Conservation (phyloP, 2,329 filamentous ascomycete species). For the Pyricularia pennisetigena region DNA sequence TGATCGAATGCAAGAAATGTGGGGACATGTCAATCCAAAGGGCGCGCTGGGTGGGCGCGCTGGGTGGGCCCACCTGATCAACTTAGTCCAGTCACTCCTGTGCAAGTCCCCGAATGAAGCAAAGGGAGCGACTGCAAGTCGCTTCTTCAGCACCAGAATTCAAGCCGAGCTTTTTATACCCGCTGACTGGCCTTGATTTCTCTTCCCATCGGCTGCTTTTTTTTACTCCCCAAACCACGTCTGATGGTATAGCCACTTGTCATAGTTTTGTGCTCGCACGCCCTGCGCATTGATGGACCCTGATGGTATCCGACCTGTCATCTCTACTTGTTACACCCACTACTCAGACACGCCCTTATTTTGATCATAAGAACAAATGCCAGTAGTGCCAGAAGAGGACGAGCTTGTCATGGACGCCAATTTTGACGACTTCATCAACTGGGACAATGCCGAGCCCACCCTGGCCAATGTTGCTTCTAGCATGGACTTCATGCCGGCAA, state of each 20-base stretch:
- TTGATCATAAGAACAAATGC: conserved; percentile 11
- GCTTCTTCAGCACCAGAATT: neutral
- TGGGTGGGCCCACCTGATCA: neutral
- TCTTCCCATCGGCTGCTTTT: neutral
- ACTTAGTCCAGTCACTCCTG: neutral
- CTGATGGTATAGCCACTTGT: neutral
- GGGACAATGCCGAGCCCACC: conserved; percentile 40
- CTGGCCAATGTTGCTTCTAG: conserved; percentile 16
- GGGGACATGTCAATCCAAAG: conserved; percentile 5
- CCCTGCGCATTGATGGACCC: neutral
- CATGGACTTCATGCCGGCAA: conserved; percentile 3
- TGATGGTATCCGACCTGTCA: neutral
- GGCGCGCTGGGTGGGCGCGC: conserved; percentile 2
- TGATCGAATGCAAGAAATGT: neutral
- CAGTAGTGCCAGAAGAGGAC: conserved; percentile 11
- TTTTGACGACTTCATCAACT: conserved; percentile 46
- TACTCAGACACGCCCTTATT: neutral
- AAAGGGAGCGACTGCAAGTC: neutral
- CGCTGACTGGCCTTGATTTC: neutral
- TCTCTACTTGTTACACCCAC: neutral
- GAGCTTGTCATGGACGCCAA: conserved; percentile 36
- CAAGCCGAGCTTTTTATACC: neutral
- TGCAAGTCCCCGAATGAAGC: neutral
- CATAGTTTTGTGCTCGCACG: neutral
- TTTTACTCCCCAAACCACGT: neutral